Conservation (phyloP, 2,329 filamentous ascomycete genomes). For the Penicillium glabrum region DNA sequence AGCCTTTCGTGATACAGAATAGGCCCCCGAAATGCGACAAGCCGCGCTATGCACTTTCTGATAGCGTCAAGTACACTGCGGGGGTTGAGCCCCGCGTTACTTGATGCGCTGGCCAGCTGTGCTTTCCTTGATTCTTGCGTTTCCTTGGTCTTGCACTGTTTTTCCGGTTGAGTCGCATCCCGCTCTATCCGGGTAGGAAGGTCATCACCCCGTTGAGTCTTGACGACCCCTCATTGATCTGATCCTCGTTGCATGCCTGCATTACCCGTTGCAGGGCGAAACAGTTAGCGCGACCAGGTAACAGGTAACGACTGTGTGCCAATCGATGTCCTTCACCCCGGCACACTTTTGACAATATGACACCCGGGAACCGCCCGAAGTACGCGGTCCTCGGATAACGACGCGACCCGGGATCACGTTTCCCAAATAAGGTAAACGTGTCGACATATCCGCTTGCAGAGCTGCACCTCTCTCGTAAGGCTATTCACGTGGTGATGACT, state of each 20-base stretch:
- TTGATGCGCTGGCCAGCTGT: conserved; percentile 11
- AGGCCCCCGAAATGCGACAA: conserved; percentile 10
- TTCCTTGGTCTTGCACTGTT: conserved; percentile 5
- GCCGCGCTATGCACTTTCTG: conserved; percentile 4
- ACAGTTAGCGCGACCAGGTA: conserved; percentile 1
- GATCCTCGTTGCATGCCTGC: conserved; percentile 1
- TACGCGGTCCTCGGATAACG: background rate
- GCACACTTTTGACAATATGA: background rate
- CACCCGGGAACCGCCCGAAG: background rate
- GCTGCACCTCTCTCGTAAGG: background rate
- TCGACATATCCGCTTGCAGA: background rate
- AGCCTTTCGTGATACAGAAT: conserved; percentile 8
- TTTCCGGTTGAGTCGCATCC: conserved; percentile 5
- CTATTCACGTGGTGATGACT: background rate
- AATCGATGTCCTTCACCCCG: background rate
- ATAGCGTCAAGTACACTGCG: conserved; percentile 12
- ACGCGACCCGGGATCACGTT: conserved; percentile 1
- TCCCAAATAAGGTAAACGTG: background rate
- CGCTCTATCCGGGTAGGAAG: background rate
- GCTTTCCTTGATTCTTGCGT: conserved; percentile 1
- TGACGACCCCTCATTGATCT: conserved; percentile 3
- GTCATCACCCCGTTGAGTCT: background rate
- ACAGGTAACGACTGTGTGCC: background rate
- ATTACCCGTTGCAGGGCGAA: background rate
- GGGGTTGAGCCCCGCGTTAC: conserved; percentile 19